phyloP scores from a whole-genome alignment of 1,284 basidiomycete genomes.

The Ceratobasidium sp. region DNA sequence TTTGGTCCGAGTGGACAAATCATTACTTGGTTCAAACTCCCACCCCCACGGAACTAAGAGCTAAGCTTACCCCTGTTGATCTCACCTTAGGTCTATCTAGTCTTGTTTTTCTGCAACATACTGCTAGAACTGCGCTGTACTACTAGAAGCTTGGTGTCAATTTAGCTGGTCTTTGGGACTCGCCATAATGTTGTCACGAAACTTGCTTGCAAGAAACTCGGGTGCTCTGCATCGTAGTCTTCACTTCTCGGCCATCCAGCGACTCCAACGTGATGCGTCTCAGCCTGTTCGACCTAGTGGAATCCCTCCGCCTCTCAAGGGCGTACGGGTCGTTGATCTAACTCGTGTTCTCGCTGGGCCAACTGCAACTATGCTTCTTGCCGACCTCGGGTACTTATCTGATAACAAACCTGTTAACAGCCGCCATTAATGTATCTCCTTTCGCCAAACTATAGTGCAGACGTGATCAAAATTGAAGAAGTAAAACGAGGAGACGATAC shows the following conservation, averaged over 20 bases:
- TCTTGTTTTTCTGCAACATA: no score
- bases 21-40: background rate
- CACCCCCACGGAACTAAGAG: background rate
- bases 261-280: slow-evolving; percentile 3
- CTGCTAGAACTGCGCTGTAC: no score
- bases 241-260: background rate
- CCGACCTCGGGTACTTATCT: slow-evolving; percentile 67
- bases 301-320: slow-evolving; percentile 80
- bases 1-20: background rate
- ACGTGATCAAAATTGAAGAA: slow-evolving; percentile 92
- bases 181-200: slow-evolving; percentile 3
- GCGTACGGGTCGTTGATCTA: slow-evolving; percentile 84
- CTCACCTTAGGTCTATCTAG: no score
- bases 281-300: slow-evolving; percentile 51
- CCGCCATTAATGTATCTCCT: background rate
- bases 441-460: slow-evolving; percentile 62
- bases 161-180: background rate
- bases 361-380: slow-evolving; percentile 88
- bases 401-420: background rate
- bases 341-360: slow-evolving; percentile 92
- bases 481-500: slow-evolving; percentile 89
- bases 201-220: background rate
- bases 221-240: background rate
- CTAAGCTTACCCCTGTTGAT: no score
- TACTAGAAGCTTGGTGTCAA: background rate